Conservation (phyloP, 305 asterid species). For the Fraxinus floribunda region DNA sequence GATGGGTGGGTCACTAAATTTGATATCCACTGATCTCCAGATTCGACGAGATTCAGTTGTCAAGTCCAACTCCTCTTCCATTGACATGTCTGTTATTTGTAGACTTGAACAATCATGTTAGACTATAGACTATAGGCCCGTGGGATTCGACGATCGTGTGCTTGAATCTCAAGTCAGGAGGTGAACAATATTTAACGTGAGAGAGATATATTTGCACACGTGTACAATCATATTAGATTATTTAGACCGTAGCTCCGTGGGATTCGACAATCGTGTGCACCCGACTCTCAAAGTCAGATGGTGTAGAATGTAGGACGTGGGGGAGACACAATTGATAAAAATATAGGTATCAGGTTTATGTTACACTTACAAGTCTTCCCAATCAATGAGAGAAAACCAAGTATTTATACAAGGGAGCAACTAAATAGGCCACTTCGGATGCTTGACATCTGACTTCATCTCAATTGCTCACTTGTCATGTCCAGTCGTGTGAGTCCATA, state of each 20-base stretch:
- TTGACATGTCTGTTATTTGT: neutral
- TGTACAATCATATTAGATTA: neutral
- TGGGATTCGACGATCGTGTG: neutral
- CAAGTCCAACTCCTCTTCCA: neutral
- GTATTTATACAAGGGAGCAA: neutral
- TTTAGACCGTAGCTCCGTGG: neutral
- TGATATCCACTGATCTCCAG: neutral
- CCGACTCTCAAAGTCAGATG: neutral
- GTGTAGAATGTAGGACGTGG: neutral
- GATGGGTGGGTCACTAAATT: neutral
- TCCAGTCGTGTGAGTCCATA: neutral
- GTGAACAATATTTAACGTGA: neutral
- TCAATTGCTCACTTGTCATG: neutral
- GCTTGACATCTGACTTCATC: neutral
- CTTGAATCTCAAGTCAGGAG: neutral
- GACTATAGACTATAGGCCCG: neutral
- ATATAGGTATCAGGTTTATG: neutral
- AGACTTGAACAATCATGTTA: neutral
- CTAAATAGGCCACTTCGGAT: neutral
- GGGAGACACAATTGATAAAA: neutral
- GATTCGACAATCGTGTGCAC: neutral
- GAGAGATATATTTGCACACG: neutral
- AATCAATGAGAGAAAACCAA: neutral
- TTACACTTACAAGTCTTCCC: neutral
- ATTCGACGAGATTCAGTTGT: neutral